These are phyloP conservation scores for Geosmithia morbida DNA, from an alignment of 2,329 filamentous ascomycete genomes.

Conservation along the genomic window DNA sequence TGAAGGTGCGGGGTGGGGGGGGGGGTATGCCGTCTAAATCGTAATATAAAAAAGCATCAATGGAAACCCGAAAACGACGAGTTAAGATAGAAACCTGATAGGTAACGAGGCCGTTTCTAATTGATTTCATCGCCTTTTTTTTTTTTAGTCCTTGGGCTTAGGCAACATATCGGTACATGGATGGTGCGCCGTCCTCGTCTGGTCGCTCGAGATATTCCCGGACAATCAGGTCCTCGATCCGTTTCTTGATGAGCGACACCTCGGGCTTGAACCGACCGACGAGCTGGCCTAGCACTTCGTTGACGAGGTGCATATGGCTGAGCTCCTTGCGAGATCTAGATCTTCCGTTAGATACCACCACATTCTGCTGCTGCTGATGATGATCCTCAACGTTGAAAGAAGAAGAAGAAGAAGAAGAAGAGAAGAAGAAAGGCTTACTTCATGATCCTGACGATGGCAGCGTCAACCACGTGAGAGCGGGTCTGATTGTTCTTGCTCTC, in stretches of 20 bases:
- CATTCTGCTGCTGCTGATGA: slow-evolving; percentile 9
- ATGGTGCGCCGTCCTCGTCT: slow-evolving; percentile 48
- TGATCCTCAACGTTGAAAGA: neutral
- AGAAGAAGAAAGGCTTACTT: slow-evolving; percentile 43
- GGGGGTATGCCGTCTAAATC: too few species aligned
- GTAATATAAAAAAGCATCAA: too few species aligned
- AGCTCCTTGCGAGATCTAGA: slow-evolving; percentile 59
- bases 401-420: neutral
- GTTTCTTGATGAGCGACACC: slow-evolving; percentile 63
- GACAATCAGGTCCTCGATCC: slow-evolving; percentile 64
- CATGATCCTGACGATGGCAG: slow-evolving; percentile 70
- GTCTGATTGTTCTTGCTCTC: slow-evolving; percentile 64
- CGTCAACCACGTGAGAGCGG: slow-evolving; percentile 57
- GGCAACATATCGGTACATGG: slow-evolving; percentile 59
- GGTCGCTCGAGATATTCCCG: slow-evolving; percentile 63
- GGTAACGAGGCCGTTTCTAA: too few species aligned
- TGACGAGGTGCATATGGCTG: slow-evolving; percentile 52
- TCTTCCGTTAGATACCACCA: neutral
- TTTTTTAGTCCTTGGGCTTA: slow-evolving; percentile 18
- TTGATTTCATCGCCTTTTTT: too few species aligned
- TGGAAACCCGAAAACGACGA: too few species aligned
- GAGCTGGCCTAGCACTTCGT: slow-evolving; percentile 59
- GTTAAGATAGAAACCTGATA: too few species aligned
- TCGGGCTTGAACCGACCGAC: slow-evolving; percentile 60
- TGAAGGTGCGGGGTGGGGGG: too few species aligned